Conservation (phyloP, 495 filamentous ascomycete genomes). For the Chaetomium fimeti region DNA sequence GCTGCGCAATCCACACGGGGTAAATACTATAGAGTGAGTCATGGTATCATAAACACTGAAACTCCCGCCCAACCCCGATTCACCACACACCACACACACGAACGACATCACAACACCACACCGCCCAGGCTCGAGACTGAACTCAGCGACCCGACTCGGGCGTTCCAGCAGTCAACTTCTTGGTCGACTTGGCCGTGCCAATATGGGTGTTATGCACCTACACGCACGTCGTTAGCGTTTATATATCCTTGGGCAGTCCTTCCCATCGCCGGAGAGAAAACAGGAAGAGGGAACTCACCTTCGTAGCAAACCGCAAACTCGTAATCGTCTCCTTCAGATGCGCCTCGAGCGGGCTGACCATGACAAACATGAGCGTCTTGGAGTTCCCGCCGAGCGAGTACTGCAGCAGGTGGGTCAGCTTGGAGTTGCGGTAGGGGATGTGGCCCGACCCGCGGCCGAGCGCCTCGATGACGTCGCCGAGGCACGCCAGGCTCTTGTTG, state of each 20-base stretch:
- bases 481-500: slow-evolving; percentile 86
- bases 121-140: background rate
- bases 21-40: slow-evolving; percentile 4
- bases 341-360: slow-evolving; percentile 88
- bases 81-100: background rate
- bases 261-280: background rate
- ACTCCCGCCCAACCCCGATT: background rate
- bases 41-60: slow-evolving; percentile 18
- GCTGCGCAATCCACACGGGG: slow-evolving; percentile 2
- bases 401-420: slow-evolving; percentile 94
- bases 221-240: slow-evolving; percentile 2
- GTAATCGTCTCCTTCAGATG: slow-evolving; percentile 93
- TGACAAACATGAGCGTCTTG: slow-evolving; percentile 99
- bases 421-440: slow-evolving; percentile 92
- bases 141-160: slow-evolving; percentile 3
- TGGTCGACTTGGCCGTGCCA: slow-evolving; percentile 76
- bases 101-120: background rate
- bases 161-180: slow-evolving; percentile 46
- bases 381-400: slow-evolving; percentile 93
- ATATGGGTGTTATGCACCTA: slow-evolving; percentile 84
- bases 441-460: slow-evolving; percentile 83
- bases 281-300: slow-evolving; percentile 52
- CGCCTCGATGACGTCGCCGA: slow-evolving; percentile 92
- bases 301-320: slow-evolving; percentile 93
- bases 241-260: background rate